These are phyloP conservation scores for Arthrobotrys sinensis DNA, from an alignment of 2,329 filamentous ascomycete genomes.

Conservation along the genomic window DNA sequence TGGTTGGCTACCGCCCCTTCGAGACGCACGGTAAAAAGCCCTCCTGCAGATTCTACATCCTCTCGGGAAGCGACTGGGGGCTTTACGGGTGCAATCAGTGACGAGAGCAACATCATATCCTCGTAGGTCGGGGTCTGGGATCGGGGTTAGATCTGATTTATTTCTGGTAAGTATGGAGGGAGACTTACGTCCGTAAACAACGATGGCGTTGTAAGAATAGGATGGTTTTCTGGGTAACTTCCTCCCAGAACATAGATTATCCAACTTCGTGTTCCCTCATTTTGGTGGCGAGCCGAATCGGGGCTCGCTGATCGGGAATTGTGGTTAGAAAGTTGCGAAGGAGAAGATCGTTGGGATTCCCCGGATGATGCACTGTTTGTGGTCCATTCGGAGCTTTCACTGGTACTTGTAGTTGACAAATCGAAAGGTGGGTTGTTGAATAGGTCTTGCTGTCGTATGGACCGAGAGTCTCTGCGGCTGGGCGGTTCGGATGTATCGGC, in stretches of 20 bases:
- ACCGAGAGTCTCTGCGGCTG: neutral
- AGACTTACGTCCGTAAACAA: constrained; percentile 77
- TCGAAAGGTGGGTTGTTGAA: constrained; percentile 8
- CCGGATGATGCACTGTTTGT: constrained; percentile 25
- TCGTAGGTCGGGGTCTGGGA: constrained; percentile 76
- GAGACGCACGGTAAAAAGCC: constrained; percentile 72
- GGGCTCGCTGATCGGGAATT: constrained; percentile 39
- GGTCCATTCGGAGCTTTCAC: constrained; percentile 54
- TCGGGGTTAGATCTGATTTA: neutral
- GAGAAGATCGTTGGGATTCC: constrained; percentile 24
- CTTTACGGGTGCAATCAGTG: constrained; percentile 78
- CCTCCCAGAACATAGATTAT: constrained; percentile 81
- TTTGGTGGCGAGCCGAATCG: constrained; percentile 51
- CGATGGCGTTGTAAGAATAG: constrained; percentile 78
- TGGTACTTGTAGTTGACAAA: constrained; percentile 16
- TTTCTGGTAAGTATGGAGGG: neutral
- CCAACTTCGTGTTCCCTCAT: constrained; percentile 75
- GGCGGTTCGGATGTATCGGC: neutral
- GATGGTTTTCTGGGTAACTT: constrained; percentile 79
- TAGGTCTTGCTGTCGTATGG: constrained; percentile 2
- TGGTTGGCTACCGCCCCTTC: constrained; percentile 62
- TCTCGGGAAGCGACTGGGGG: constrained; percentile 78
- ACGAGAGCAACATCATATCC: constrained; percentile 79
- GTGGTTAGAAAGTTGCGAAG: constrained; percentile 3
- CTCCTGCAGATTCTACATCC: constrained; percentile 76